phyloP scores from a whole-genome alignment of 2,329 filamentous ascomycete species.

The Diaporthe caulivora region DNA sequence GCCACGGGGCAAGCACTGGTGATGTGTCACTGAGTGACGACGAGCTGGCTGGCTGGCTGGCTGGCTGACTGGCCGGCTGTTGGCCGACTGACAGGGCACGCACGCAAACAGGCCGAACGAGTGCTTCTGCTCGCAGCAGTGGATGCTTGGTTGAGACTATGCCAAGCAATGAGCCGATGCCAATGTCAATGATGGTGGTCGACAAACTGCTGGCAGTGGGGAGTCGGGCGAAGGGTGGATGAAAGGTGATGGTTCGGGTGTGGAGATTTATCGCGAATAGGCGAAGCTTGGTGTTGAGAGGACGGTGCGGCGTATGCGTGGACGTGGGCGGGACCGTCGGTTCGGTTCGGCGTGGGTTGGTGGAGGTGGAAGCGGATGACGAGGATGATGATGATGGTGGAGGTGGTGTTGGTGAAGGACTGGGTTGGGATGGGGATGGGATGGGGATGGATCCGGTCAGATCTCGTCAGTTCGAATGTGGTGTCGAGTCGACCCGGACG shows the following conservation, averaged over 20 bases:
- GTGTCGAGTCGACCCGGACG: conserved; percentile 23
- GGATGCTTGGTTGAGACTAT: not conserved
- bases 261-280: conserved; percentile 1
- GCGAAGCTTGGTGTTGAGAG: conserved; percentile 28
- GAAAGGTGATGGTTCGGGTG: not conserved
- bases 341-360: conserved; percentile 20
- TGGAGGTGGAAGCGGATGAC: conserved; percentile 15
- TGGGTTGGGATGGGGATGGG: conserved; percentile 5
- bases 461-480: conserved; percentile 16
- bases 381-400: not conserved
- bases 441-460: conserved; percentile 9
- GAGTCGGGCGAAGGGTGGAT: not conserved
- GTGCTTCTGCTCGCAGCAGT: not conserved
- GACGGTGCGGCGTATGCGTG: conserved; percentile 9
- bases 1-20: not conserved
- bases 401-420: conserved; percentile 10
- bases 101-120: not conserved
- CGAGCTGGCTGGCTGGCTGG: not conserved
- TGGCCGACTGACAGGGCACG: not conserved
- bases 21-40: not conserved
- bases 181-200: not conserved
- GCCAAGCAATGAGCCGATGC: conserved; percentile 1
- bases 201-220: not conserved
- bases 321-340: conserved; percentile 21
- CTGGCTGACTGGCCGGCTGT: no score